Conservation (phyloP, 2,329 filamentous ascomycete genomes). For the Nothophoma quercina region DNA sequence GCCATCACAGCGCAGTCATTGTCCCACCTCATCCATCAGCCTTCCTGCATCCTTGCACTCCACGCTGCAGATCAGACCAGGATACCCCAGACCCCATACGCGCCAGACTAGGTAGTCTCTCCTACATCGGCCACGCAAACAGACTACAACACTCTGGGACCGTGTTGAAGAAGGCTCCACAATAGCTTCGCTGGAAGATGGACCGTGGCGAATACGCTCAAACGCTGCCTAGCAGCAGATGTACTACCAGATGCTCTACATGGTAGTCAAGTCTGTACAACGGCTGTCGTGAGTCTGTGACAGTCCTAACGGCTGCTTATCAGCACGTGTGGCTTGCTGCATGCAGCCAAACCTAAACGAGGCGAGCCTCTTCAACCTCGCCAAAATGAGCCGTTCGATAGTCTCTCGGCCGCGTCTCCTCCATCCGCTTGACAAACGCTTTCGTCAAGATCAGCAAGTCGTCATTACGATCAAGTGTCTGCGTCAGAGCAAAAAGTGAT, state of each 20-base stretch:
- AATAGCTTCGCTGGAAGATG: background rate
- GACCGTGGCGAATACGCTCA: background rate
- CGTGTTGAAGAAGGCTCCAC: background rate
- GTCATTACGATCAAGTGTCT: too few relatives aligned
- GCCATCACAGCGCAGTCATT: background rate
- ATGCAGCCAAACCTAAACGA: background rate
- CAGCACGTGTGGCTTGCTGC: conserved; percentile 8
- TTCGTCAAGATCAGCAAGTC: background rate
- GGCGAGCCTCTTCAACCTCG: background rate
- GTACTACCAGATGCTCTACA: background rate
- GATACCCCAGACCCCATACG: conserved; percentile 5
- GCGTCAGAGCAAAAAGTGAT: too few relatives aligned
- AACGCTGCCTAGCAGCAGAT: background rate
- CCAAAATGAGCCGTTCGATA: background rate
- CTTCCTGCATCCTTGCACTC: background rate
- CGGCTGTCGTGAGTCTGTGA: background rate
- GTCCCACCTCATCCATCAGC: background rate
- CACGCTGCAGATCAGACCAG: conserved; percentile 1
- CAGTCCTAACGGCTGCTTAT: conserved; percentile 6
- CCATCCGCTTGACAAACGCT: background rate
- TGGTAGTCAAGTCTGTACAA: background rate
- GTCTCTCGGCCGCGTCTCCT: background rate
- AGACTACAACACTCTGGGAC: background rate
- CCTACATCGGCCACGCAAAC: background rate
- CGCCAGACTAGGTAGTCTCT: background rate